Percentiles rank a stretch among this genome's conserved stretches.
These are phyloP conservation scores for Hanseniaspora guilliermondii DNA, from an alignment of 805 yeast genomes.

Conservation along the genomic window DNA sequence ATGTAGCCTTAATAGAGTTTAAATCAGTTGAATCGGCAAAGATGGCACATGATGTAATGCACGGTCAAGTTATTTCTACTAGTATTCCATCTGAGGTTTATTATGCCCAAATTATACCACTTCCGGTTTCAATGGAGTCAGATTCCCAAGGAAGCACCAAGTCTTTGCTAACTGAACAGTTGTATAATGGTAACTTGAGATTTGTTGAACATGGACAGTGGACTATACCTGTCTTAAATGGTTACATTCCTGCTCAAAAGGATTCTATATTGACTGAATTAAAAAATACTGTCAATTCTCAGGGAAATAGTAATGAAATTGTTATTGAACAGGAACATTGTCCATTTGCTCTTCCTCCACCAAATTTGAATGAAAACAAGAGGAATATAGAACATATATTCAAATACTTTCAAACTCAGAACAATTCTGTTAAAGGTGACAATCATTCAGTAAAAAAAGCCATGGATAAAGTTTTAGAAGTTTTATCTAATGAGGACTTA, in stretches of 20 bases:
- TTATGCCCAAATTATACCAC: constrained; percentile 59
- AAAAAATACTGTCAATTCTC: neutral
- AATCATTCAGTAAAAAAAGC: constrained; percentile 16
- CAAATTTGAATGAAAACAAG: constrained; percentile 18
- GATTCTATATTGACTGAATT: neutral
- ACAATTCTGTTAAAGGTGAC: constrained; percentile 1
- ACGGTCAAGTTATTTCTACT: constrained; percentile 62
- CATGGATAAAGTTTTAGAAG: constrained; percentile 16
- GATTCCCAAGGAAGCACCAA: constrained; percentile 1
- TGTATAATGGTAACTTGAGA: constrained; percentile 25
- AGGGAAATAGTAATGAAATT: constrained; percentile 1
- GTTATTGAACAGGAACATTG: constrained; percentile 26
- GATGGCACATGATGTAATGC: constrained; percentile 62
- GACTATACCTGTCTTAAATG: constrained; percentile 24
- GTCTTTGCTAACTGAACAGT: constrained; percentile 26
- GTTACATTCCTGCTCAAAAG: constrained; percentile 9
- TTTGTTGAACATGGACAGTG: constrained; percentile 26
- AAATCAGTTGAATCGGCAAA: constrained; percentile 61
- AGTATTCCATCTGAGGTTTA: constrained; percentile 67
- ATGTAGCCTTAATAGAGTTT: constrained; percentile 59
- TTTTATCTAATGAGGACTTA: neutral
- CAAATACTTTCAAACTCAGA: constrained; percentile 19
- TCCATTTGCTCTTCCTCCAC: constrained; percentile 29
- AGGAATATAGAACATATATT: constrained; percentile 18
- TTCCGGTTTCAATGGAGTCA: constrained; percentile 12